Evolutionary conservation across 2,329 filamentous ascomycete species (phyloP).

Genomic region (Ceratocystis papillata): DNA sequence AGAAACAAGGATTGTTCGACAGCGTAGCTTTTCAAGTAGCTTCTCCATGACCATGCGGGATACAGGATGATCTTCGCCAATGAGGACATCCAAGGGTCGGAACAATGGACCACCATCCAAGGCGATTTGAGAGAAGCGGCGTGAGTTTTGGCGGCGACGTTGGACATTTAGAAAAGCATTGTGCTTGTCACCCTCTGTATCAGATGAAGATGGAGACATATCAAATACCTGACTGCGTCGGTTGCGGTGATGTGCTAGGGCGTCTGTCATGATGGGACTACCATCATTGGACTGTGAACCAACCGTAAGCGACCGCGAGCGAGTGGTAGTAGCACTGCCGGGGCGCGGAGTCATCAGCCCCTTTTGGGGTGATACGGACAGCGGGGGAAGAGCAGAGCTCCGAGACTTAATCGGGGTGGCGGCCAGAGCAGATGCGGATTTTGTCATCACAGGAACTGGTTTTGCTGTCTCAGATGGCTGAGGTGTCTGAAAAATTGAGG

Average conservation of each 20-base stretch:
- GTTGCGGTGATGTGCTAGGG: constrained; percentile 69
- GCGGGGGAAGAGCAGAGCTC: constrained; percentile 40
- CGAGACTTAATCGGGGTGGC: constrained; percentile 49
- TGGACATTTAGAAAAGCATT: constrained; percentile 88
- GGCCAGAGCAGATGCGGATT: constrained; percentile 45
- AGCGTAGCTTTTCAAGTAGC: constrained; percentile 85
- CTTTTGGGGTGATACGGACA: constrained; percentile 54
- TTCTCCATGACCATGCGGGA: constrained; percentile 99
- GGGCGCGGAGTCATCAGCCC: constrained; percentile 50
- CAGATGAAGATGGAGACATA: constrained; percentile 92
- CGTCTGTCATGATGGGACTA: constrained; percentile 58
- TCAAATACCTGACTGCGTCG: constrained; percentile 90
- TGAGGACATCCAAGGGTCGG: constrained; percentile 81
- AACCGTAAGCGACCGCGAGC: constrained; percentile 80
- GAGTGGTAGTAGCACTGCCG: constrained; percentile 45
- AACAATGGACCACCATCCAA: constrained; percentile 72
- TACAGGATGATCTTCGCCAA: constrained; percentile 95
- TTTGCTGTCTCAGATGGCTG: constrained; percentile 18
- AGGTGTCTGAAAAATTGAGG: constrained; percentile 32
- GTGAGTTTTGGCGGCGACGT: constrained; percentile 85
- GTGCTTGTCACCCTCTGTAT: constrained; percentile 88
- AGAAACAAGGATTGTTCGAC: constrained; percentile 80
- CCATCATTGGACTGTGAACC: constrained; percentile 94
- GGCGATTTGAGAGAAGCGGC: constrained; percentile 82
- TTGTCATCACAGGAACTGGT: constrained; percentile 45